Evolutionary conservation across 495 filamentous ascomycete species (phyloP), one percentile per base, ranked within the genome.

Genomic region (Lasiosphaeriaceae sp.): DNA sequence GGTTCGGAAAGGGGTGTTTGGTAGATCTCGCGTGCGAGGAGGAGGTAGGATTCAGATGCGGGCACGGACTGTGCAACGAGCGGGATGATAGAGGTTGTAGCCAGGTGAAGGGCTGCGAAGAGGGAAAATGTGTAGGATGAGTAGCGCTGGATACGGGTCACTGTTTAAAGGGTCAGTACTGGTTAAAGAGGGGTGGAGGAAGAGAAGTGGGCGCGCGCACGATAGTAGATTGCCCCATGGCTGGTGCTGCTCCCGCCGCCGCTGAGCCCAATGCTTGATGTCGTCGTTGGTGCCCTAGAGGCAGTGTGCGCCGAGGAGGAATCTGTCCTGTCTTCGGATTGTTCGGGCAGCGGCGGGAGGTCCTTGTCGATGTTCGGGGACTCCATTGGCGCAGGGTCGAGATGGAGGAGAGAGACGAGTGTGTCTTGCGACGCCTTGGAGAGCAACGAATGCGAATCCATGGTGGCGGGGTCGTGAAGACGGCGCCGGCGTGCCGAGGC

Each of bases 361-460:
- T 86, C 86, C 56, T 80, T 80, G 37, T 87, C 83, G 50, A 67
- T 71, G 57, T 81, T 77, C 21, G 77, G 71, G 11, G 79, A 80
- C 12, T 92, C 87, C 26, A 95, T 87, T 1, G 92, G 92, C 11
- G 85, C 83, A 11, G 92, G 92, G 44, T 95, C 92, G 24, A 96
- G 74, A 55, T 92, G 83, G 51, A 87, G 79, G 61, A 96, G 82
- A 24, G 86, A 89, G 34, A 83, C 69, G 41, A 85, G 71, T 4
- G 85, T 77, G 34, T 78, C 73, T 49, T 76, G 66, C n/a, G 78
- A 81, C 19, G 71, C 76, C 24, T 65, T 70, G 20, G 60, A 54
- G 54, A 61, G 56, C 45, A 75, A 52, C 21, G 62, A 45, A 16
- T 52, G 54, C 19, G 60, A 47, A 16, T 70, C 66, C 70, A 72